Conservation (phyloP, 768 basidiomycete genomes). For the Dioszegia hungarica region DNA sequence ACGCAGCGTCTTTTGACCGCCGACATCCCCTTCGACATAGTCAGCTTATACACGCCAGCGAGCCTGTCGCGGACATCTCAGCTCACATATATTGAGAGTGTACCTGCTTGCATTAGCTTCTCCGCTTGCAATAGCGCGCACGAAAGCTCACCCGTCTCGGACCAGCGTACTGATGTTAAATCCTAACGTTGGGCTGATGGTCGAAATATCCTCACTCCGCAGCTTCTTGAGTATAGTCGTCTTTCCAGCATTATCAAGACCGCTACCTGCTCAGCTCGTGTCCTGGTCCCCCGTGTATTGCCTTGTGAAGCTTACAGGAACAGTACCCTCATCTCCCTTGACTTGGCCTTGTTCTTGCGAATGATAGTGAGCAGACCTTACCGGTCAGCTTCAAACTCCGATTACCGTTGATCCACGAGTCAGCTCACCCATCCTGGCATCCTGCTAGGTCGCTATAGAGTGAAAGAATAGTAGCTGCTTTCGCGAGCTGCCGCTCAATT, state of each 20-base stretch:
- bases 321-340: slow-evolving; percentile 91
- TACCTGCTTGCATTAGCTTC: slow-evolving; percentile 53
- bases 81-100: slow-evolving; percentile 69
- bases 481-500: no score
- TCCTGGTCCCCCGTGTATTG: no score
- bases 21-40: slow-evolving; percentile 95
- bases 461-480: no score
- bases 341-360: slow-evolving; percentile 89
- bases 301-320: slow-evolving; percentile 57
- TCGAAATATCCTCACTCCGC: slow-evolving; percentile 82
- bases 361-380: slow-evolving; percentile 89
- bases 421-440: slow-evolving; percentile 2
- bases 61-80: background rate
- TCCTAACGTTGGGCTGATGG: slow-evolving; percentile 86
- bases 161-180: slow-evolving; percentile 98
- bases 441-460: background rate
- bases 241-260: slow-evolving; percentile 97
- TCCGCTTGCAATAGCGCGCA: background rate
- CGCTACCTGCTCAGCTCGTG: slow-evolving; percentile 57
- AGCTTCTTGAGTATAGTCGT: slow-evolving; percentile 95
- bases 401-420: background rate
- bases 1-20: slow-evolving; percentile 88
- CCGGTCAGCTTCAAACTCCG: background rate
- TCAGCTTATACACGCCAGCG: no score
- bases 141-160: slow-evolving; percentile 68